A percentile compares a stretch with the other conserved stretches of the same genome.
phyloP scores from a whole-genome alignment of 371 early-diverging fungal genomes.

The Funneliformis caledonium region DNA sequence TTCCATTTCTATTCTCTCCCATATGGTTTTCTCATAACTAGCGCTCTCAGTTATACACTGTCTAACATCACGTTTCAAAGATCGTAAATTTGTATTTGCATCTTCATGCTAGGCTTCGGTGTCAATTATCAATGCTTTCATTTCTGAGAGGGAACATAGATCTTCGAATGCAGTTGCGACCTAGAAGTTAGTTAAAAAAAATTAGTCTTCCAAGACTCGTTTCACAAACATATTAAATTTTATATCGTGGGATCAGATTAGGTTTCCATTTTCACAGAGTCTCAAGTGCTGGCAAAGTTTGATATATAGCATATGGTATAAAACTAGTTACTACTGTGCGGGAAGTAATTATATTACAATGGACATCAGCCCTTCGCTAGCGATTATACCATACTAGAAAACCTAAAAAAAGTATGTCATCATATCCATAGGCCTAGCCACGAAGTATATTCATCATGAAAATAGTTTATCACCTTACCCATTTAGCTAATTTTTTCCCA shows the following conservation, averaged over 20 bases:
- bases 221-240: conserved; percentile 12
- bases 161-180: conserved; percentile 26
- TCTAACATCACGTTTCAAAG: too few species aligned
- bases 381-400: too few species aligned
- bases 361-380: too few species aligned
- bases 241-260: too few species aligned
- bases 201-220: not conserved
- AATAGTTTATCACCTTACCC: not conserved
- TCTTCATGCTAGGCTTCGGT: too few species aligned
- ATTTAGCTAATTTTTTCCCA: not conserved
- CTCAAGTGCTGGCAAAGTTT: not conserved
- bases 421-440: conserved; percentile 9
- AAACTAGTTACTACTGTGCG: too few species aligned
- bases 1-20: not conserved
- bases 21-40: conserved; percentile 12
- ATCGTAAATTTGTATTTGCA: too few species aligned
- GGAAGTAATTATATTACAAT: too few species aligned
- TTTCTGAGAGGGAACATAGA: conserved; percentile 13
- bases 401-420: too few species aligned
- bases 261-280: conserved; percentile 25
- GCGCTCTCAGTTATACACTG: conserved; percentile 12
- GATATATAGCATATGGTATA: conserved; percentile 10
- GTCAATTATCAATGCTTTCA: too few species aligned
- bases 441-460: not conserved
- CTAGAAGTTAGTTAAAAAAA: not conserved